phyloP scores from a whole-genome alignment of 306 rosid genomes.

The Trichosanthes truncata region DNA sequence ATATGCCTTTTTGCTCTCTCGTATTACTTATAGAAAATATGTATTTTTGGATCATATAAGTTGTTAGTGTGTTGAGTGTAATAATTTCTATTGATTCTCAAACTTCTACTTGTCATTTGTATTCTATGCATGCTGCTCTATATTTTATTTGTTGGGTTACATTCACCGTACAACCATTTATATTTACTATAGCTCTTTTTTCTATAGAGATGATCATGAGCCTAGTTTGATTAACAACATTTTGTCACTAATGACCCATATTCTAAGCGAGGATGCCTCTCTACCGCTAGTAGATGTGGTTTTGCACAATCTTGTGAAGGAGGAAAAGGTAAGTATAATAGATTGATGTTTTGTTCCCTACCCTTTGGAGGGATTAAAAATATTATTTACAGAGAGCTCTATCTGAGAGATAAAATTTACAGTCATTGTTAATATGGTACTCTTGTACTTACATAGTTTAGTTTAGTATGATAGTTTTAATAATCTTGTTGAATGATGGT shows the following conservation, averaged over 20 bases:
- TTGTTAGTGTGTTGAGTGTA: background rate
- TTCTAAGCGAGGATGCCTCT: constrained; percentile 57
- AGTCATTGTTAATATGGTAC: background rate
- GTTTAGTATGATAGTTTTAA: background rate
- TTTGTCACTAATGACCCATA: constrained; percentile 48
- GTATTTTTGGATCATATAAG: background rate
- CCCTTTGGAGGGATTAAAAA: background rate
- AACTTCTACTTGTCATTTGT: background rate
- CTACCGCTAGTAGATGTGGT: constrained; percentile 60
- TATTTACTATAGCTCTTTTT: background rate
- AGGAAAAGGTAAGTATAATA: constrained; percentile 36
- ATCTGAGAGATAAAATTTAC: background rate
- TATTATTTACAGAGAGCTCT: background rate
- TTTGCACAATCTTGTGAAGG: constrained; percentile 60
- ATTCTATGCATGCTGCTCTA: background rate
- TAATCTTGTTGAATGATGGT: background rate
- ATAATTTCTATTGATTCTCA: background rate
- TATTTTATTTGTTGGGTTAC: background rate
- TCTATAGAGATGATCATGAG: constrained; percentile 52
- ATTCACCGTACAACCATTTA: background rate
- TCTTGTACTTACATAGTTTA: background rate
- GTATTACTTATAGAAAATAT: background rate
- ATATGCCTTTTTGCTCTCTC: background rate
- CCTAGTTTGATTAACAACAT: constrained; percentile 48
- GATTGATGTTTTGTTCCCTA: background rate